Evolutionary conservation across 2,329 filamentous ascomycete genomes (phyloP).

Genomic region (Sporothrix brasiliensis): DNA sequence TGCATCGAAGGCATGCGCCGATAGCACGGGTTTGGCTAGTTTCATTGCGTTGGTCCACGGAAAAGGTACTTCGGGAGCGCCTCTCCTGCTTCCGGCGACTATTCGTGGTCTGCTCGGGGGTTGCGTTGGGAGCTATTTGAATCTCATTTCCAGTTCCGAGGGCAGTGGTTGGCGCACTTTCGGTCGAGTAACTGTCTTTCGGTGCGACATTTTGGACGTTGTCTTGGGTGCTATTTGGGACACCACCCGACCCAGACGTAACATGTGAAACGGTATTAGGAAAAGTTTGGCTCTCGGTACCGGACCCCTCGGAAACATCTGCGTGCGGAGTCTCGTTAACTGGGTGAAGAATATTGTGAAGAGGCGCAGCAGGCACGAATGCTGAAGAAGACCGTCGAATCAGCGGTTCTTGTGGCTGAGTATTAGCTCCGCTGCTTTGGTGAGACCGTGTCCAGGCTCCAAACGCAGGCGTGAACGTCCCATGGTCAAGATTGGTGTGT

Average conservation of each 20-base stretch:
- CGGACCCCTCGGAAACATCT: neutral
- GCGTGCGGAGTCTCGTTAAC: slow-evolving; percentile 22
- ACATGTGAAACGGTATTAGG: neutral
- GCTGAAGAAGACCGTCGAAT: neutral
- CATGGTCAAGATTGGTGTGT: neutral
- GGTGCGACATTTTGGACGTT: neutral
- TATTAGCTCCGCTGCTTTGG: neutral
- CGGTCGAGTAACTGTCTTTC: neutral
- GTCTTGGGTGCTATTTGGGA: neutral
- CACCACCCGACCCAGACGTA: too few relatives aligned
- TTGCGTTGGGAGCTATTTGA: neutral
- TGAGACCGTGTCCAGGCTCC: slow-evolving; percentile 16
- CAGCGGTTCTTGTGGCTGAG: neutral
- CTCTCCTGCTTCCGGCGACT: neutral
- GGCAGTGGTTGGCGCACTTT: too few relatives aligned
- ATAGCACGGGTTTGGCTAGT: slow-evolving; percentile 44
- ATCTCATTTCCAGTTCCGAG: slow-evolving; percentile 23
- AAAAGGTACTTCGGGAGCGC: slow-evolving; percentile 36
- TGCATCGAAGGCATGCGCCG: slow-evolving; percentile 51
- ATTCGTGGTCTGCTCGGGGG: neutral
- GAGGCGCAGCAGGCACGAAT: slow-evolving; percentile 16
- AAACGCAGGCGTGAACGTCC: slow-evolving; percentile 3
- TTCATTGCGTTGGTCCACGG: slow-evolving; percentile 39
- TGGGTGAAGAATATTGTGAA: slow-evolving; percentile 30
- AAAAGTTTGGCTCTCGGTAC: neutral